Conservation (phyloP, 2,329 filamentous ascomycete species). For the Trichoderma sp. region DNA sequence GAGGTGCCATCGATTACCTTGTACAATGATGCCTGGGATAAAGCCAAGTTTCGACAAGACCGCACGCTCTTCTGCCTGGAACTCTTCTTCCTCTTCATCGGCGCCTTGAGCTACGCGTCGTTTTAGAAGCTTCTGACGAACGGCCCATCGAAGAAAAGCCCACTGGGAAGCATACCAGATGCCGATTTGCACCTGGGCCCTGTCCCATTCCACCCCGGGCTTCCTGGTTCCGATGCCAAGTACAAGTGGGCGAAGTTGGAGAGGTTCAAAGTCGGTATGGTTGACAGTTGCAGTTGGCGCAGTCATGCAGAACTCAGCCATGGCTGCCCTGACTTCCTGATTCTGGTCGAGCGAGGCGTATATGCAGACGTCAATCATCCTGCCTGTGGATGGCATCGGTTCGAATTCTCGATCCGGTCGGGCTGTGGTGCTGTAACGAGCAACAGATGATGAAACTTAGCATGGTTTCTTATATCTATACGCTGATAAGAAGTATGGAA, state of each 20-base stretch:
- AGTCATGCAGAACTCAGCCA: background rate
- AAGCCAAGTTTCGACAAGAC: background rate
- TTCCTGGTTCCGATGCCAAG: background rate
- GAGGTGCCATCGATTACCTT: background rate
- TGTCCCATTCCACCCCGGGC: background rate
- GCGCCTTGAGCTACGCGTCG: background rate
- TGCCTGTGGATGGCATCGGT: background rate
- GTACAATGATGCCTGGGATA: background rate
- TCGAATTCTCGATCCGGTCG: conserved; percentile 12
- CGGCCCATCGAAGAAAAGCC: background rate
- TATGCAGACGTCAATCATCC: conserved; percentile 14
- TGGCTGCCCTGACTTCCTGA: background rate
- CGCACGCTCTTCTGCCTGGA: background rate
- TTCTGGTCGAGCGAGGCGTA: background rate
- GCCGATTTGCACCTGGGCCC: background rate
- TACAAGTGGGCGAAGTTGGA: background rate
- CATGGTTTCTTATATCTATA: background rate
- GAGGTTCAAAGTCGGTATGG: conserved; percentile 1
- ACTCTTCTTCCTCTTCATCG: background rate
- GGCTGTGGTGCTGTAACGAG: background rate
- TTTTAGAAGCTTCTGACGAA: background rate
- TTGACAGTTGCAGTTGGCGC: conserved; percentile 16
- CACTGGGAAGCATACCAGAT: background rate
- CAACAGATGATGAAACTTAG: background rate
- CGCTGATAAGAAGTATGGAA: background rate